Percentiles rank a stretch among this genome's conserved stretches.
These are phyloP conservation scores for Ensete glaucum DNA, from an alignment of 176 grass and related monocot species.

Conservation along the genomic window DNA sequence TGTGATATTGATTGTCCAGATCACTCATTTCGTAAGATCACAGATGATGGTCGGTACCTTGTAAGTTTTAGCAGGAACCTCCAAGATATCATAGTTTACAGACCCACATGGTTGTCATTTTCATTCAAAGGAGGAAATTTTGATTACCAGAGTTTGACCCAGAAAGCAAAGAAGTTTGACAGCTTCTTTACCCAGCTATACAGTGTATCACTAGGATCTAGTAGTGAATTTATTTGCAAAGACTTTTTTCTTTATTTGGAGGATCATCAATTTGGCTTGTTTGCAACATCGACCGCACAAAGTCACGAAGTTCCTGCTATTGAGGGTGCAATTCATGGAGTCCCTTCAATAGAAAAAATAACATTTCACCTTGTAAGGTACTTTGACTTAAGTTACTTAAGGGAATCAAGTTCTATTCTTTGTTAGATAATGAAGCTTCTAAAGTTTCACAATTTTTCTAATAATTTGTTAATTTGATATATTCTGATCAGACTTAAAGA, in stretches of 20 bases:
- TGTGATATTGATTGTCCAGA: slow-evolving; percentile 84
- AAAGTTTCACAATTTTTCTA: slow-evolving; percentile 5
- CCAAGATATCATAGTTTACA: slow-evolving; percentile 84
- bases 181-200: slow-evolving; percentile 77
- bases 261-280: slow-evolving; percentile 55
- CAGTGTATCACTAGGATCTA: slow-evolving; percentile 59
- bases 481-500: slow-evolving; percentile 63
- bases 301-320: slow-evolving; percentile 37
- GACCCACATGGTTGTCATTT: slow-evolving; percentile 63
- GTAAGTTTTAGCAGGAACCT: slow-evolving; percentile 79
- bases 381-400: slow-evolving; percentile 5
- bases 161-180: slow-evolving; percentile 51
- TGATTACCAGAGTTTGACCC: slow-evolving; percentile 42
- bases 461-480: slow-evolving; percentile 26
- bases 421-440: background rate
- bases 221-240: slow-evolving; percentile 77
- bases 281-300: slow-evolving; percentile 83
- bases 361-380: slow-evolving; percentile 98
- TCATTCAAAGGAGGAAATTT: slow-evolving; percentile 58
- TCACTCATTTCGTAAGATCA: slow-evolving; percentile 76
- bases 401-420: background rate
- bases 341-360: slow-evolving; percentile 90
- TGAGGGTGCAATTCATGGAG: slow-evolving; percentile 62
- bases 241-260: slow-evolving; percentile 88
- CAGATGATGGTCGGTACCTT: slow-evolving; percentile 81